Evolutionary conservation across 106 monocot species (phyloP), one percentile per base, ranked within the genome.

Genomic region (Iris macrosiphon): DNA sequence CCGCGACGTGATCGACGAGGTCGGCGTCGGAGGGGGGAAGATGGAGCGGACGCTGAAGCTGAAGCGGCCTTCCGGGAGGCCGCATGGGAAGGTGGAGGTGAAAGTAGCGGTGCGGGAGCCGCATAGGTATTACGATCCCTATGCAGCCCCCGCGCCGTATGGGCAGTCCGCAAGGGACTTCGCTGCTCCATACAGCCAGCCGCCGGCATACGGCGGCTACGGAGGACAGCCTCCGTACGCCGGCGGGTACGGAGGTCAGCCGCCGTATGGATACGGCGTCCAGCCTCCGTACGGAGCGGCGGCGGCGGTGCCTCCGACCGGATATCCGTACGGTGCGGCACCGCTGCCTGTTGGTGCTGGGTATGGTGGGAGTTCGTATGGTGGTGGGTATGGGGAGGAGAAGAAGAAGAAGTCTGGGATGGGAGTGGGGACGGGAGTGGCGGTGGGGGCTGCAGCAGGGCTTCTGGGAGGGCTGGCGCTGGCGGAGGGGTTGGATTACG

Each of bases 401-500:
- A 67, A 62, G 48, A 37, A 83, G 79, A 88, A 78, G 72, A 77
- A 83, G 48, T 64, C 76, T 0, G 80, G 73, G 78, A 65, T 84
- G 19, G 87, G 85, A 35, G 68, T 88, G 93, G 88, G 93, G 31
- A 77, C 88, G 18, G 93, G 93, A 12, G 52, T 93, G 45, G 93
- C 88, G 19, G 77, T 93, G n/a, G 93, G 93, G 6, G 93, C 93
- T 32, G 93, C 66, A 8, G 93, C 77, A n/a, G 93, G 93, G 15
- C 14, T 93, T 14, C 47, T 93, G 0, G 93, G 93, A 7, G 93
- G 93, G 14, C 27, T 93, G 60, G 93, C 93, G 27, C 52, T 93
- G 62, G 84, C 64, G 22, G 93, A 80, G 64, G 84, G 93, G 12
- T 22, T 75, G 0, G 88, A 78, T 40, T 84, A 78, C 40, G 21